phyloP scores from a whole-genome alignment of 257 asterid genomes.

The Cruciata laevipes region DNA sequence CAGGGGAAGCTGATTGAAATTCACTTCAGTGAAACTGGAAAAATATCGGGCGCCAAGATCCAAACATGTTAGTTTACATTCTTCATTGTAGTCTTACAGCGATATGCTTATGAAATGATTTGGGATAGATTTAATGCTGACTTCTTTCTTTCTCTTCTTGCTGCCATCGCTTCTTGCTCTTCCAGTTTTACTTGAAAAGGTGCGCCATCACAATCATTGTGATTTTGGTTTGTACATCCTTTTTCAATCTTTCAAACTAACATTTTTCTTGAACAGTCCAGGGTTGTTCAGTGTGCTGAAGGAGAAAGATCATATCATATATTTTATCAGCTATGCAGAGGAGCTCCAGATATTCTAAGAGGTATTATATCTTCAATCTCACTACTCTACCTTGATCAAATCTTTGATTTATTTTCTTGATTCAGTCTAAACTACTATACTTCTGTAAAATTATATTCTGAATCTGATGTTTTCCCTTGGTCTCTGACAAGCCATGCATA shows the following conservation, averaged over 20 bases:
- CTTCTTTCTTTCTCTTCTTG: conserved; percentile 27
- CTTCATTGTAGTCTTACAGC: conserved; percentile 18
- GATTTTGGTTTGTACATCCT: conserved; percentile 15
- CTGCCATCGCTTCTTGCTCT: conserved; percentile 21
- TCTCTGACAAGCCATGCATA: not conserved
- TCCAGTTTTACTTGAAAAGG: conserved; percentile 97
- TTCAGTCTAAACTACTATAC: too few species aligned
- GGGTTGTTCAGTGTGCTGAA: conserved; percentile 87
- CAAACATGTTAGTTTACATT: conserved; percentile 76
- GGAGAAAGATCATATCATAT: conserved; percentile 99
- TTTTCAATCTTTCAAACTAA: conserved; percentile 22
- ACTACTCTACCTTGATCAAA: conserved; percentile 4
- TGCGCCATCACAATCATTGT: conserved; percentile 27
- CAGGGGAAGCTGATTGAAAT: conserved; percentile 99
- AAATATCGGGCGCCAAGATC: conserved; percentile 91
- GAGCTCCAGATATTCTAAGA: conserved; percentile 85
- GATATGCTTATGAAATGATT: conserved; percentile 11
- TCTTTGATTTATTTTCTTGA: too few species aligned
- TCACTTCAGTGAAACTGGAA: conserved; percentile 98
- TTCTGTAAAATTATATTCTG: too few species aligned
- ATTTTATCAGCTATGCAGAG: conserved; percentile 94
- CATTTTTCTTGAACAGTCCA: conserved; percentile 56
- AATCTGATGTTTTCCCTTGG: too few species aligned
- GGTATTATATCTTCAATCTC: conserved; percentile 31
- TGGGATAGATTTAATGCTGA: conserved; percentile 19